These are phyloP conservation scores for Chondrostereum purpureum DNA, from an alignment of 1,284 basidiomycete genomes.

Conservation along the genomic window DNA sequence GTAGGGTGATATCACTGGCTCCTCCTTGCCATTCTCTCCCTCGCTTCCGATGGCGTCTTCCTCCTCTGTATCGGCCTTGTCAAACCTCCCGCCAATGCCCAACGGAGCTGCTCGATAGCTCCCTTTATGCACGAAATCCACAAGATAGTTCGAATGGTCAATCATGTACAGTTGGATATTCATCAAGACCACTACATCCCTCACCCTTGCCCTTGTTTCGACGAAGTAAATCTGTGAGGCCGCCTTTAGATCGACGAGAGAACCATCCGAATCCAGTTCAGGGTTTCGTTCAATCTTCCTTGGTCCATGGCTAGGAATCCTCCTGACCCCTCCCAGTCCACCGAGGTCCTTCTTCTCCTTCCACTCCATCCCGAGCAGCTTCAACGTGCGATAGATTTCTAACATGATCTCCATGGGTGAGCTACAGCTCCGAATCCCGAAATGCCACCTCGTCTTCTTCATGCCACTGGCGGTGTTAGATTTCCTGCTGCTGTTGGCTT, in stretches of 20 bases:
- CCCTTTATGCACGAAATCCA: constrained; percentile 97
- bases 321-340: constrained; percentile 48
- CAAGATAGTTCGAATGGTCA: constrained; percentile 92
- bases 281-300: constrained; percentile 49
- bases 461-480: constrained; percentile 26
- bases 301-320: constrained; percentile 11
- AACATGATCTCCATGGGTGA: constrained; percentile 99
- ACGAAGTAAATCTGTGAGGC: constrained; percentile 85
- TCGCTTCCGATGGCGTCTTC: constrained; percentile 32
- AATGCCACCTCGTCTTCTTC: constrained; percentile 87
- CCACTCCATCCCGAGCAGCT: constrained; percentile 95
- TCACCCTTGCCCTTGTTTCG: constrained; percentile 86
- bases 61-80: constrained; percentile 58
- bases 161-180: constrained; percentile 96
- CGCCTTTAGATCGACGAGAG: constrained; percentile 55
- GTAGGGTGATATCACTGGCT: constrained; percentile 80
- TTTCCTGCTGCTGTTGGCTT: not conserved
- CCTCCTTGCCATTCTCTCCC: not conserved
- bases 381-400: constrained; percentile 93
- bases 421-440: constrained; percentile 90
- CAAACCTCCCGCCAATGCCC: constrained; percentile 59
- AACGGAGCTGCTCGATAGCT: constrained; percentile 70
- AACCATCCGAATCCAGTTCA: constrained; percentile 56
- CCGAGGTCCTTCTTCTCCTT: constrained; percentile 74
- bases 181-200: constrained; percentile 92